A percentile compares a stretch with the other conserved stretches of the same genome.
Conservation (phyloP, 2,329 filamentous ascomycete genomes). For the Trichophaea hybrida region DNA sequence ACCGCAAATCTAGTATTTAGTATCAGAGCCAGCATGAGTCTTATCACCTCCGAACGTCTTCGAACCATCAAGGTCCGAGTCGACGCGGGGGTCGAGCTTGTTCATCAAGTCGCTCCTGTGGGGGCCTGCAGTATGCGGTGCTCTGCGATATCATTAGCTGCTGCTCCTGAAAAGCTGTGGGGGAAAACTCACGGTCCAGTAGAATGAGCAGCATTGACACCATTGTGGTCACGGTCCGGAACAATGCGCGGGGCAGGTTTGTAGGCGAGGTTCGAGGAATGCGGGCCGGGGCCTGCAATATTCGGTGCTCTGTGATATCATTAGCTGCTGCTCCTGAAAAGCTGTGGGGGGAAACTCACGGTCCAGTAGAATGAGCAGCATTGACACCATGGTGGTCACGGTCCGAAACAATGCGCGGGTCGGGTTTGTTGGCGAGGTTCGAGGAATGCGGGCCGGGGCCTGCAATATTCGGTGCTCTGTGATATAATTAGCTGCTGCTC, state of each 20-base stretch:
- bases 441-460: constrained; percentile 33
- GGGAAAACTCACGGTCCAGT: constrained; percentile 31
- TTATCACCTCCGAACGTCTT: constrained; percentile 42
- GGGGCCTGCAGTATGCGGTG: constrained; percentile 38
- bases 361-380: constrained; percentile 31
- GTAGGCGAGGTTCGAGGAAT: constrained; percentile 36
- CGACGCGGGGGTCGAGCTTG: constrained; percentile 43
- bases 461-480: constrained; percentile 36
- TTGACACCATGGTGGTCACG: constrained; percentile 31
- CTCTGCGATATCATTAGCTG: constrained; percentile 28
- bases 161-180: constrained; percentile 25
- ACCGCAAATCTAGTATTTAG: background rate
- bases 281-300: constrained; percentile 38
- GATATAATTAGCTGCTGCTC: constrained; percentile 26
- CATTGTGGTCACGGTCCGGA: constrained; percentile 36
- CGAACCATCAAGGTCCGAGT: constrained; percentile 42
- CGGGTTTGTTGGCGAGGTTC: constrained; percentile 29
- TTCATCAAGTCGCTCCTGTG: constrained; percentile 42
- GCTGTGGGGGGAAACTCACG: constrained; percentile 27
- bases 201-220: constrained; percentile 26
- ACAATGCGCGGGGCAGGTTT: constrained; percentile 40
- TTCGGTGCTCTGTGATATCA: constrained; percentile 32
- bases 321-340: constrained; percentile 27
- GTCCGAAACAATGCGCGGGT: constrained; percentile 24
- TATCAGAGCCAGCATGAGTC: constrained; percentile 7